phyloP scores from a whole-genome alignment of 176 grass and related monocot genomes.

The Eleusine indica region DNA sequence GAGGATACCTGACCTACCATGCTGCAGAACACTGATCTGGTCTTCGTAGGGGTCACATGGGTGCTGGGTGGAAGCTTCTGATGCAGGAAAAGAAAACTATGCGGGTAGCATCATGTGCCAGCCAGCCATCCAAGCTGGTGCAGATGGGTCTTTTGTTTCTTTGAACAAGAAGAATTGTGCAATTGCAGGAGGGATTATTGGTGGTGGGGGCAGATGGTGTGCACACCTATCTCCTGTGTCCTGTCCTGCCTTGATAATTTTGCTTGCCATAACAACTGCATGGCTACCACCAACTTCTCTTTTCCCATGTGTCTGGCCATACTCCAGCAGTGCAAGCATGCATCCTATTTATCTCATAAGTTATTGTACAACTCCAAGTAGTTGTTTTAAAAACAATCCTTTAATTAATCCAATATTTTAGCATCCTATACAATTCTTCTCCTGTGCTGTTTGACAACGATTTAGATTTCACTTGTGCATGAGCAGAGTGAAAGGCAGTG shows the following conservation, averaged over 20 bases:
- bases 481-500: not conserved
- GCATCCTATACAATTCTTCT: conserved; percentile 16
- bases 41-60: conserved; percentile 57
- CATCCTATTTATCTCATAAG: not conserved
- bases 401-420: conserved; percentile 4
- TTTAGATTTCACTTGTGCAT: not conserved
- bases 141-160: conserved; percentile 49
- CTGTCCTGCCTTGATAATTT: conserved; percentile 25
- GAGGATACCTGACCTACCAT: conserved; percentile 47
- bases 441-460: not conserved
- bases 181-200: conserved; percentile 35
- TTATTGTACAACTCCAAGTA: conserved; percentile 32
- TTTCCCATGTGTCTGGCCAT: conserved; percentile 22
- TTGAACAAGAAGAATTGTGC: conserved; percentile 46
- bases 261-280: conserved; percentile 4
- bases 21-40: conserved; percentile 34
- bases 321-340: not conserved
- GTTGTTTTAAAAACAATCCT: not conserved
- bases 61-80: conserved; percentile 52
- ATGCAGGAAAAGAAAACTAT: conserved; percentile 24
- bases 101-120: conserved; percentile 49
- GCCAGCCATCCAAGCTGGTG: conserved; percentile 45
- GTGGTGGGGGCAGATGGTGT: conserved; percentile 31
- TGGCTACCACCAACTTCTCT: conserved; percentile 24
- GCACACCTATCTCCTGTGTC: conserved; percentile 11